Evolutionary conservation across 164 flowering plant species (phyloP).

Genomic region (Litsea cubeba): DNA sequence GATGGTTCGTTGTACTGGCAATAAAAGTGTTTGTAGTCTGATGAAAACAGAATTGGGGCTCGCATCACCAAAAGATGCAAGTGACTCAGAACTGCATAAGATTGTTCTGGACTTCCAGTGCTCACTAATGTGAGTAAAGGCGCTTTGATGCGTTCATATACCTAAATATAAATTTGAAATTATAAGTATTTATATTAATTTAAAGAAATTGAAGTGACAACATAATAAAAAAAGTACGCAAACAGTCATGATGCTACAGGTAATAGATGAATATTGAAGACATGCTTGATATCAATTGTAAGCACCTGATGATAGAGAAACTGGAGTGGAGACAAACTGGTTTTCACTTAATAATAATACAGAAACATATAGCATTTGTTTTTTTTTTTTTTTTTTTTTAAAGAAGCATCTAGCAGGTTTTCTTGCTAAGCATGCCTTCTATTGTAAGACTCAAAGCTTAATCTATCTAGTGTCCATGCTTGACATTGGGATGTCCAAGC

Average conservation of each 20-base stretch:
- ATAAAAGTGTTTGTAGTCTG: slow-evolving; percentile 94
- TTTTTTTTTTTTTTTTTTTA: too few relatives aligned
- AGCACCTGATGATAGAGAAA: neutral
- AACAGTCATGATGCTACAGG: neutral
- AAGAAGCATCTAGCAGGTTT: too few relatives aligned
- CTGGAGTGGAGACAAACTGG: too few relatives aligned
- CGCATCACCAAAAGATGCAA: slow-evolving; percentile 97
- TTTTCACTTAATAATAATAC: too few relatives aligned
- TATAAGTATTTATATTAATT: neutral
- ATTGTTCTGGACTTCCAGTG: slow-evolving; percentile 95
- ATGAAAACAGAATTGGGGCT: slow-evolving; percentile 86
- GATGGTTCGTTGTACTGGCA: slow-evolving; percentile 98
- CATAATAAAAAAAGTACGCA: neutral
- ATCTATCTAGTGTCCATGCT: neutral
- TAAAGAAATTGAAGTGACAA: neutral
- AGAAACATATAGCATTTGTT: too few relatives aligned
- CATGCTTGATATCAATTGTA: neutral
- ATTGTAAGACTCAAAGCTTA: neutral
- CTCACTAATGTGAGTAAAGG: slow-evolving; percentile 92
- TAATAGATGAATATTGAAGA: neutral
- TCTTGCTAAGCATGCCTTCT: neutral
- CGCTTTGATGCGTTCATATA: slow-evolving; percentile 98
- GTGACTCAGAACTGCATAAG: slow-evolving; percentile 93
- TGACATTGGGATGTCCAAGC: neutral
- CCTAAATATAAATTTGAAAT: slow-evolving; percentile 36